phyloP scores from a whole-genome alignment of 2,329 filamentous ascomycete genomes.

The Calonectria pseudoturangicola region DNA sequence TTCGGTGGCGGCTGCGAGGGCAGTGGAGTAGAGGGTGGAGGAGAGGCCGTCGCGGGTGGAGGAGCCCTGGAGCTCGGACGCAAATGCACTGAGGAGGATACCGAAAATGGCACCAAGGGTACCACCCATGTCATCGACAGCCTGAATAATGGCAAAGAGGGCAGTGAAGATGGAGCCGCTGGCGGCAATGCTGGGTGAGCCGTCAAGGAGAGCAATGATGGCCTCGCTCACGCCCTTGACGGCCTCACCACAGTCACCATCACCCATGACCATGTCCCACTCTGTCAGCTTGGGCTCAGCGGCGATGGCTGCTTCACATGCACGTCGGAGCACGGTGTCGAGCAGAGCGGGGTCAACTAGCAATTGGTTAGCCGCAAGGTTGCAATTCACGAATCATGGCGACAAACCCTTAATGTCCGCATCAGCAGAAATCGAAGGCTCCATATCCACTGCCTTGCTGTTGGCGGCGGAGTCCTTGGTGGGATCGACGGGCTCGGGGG shows the following conservation, averaged over 20 bases:
- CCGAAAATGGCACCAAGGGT: slow-evolving; percentile 60
- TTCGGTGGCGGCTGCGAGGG: slow-evolving; percentile 48
- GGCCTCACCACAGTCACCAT: slow-evolving; percentile 74
- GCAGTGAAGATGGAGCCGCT: slow-evolving; percentile 57
- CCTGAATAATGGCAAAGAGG: slow-evolving; percentile 68
- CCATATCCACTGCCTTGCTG: slow-evolving; percentile 21
- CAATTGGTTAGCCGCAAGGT: slow-evolving; percentile 16
- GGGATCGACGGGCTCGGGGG: background rate
- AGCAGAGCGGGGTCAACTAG: slow-evolving; percentile 27
- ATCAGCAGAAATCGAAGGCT: slow-evolving; percentile 26
- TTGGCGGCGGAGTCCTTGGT: slow-evolving; percentile 7
- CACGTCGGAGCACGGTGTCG: slow-evolving; percentile 14
- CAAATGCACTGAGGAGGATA: slow-evolving; percentile 64
- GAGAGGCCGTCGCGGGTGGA: slow-evolving; percentile 36
- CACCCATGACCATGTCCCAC: slow-evolving; percentile 73
- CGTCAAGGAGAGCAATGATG: slow-evolving; percentile 55
- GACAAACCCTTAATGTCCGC: slow-evolving; percentile 27
- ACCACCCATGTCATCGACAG: slow-evolving; percentile 61
- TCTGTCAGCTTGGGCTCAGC: slow-evolving; percentile 34
- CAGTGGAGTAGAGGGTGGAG: slow-evolving; percentile 44
- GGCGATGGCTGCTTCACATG: slow-evolving; percentile 31
- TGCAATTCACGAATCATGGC: background rate
- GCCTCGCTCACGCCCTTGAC: slow-evolving; percentile 54
- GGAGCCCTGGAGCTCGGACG: slow-evolving; percentile 58
- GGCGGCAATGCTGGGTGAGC: slow-evolving; percentile 49